Evolutionary conservation across 2,329 filamentous ascomycete species (phyloP).

Genomic region (Bertia moriformis): DNA sequence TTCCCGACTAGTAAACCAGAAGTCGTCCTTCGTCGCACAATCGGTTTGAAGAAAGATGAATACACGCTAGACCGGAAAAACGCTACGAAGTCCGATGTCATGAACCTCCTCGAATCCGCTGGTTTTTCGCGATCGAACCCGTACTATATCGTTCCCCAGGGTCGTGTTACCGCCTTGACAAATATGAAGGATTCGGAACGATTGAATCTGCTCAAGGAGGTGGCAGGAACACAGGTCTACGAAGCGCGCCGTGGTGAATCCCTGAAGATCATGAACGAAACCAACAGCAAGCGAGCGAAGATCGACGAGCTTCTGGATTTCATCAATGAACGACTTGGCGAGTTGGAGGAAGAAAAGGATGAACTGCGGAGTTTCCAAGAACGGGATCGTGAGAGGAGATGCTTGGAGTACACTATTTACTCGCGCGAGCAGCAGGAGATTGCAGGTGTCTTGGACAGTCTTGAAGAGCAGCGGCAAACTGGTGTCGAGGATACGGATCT

Average conservation of each 20-base stretch:
- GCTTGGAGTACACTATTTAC: conserved; percentile 88
- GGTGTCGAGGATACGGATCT: conserved; percentile 76
- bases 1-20: conserved; percentile 89
- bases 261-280: conserved; percentile 92
- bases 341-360: conserved; percentile 94
- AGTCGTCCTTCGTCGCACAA: conserved; percentile 79
- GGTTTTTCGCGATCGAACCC: conserved; percentile 95
- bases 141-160: conserved; percentile 97
- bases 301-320: conserved; percentile 86
- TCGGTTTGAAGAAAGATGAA: conserved; percentile 95
- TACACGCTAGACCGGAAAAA: conserved; percentile 96
- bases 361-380: conserved; percentile 88
- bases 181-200: conserved; percentile 97
- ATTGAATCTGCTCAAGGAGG: conserved; percentile 81
- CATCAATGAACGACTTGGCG: conserved; percentile 75
- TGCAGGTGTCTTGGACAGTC: conserved; percentile 60
- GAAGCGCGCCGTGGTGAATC: conserved; percentile 83
- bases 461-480: conserved; percentile 68
- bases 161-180: conserved; percentile 84
- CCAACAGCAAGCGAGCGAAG: conserved; percentile 83
- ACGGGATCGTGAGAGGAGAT: conserved; percentile 80
- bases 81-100: conserved; percentile 82
- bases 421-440: conserved; percentile 75
- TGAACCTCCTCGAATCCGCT: conserved; percentile 87
- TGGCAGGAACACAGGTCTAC: conserved; percentile 96